phyloP scores from a whole-genome alignment of 2,329 filamentous ascomycete species.

The Penicillium vulpinum region DNA sequence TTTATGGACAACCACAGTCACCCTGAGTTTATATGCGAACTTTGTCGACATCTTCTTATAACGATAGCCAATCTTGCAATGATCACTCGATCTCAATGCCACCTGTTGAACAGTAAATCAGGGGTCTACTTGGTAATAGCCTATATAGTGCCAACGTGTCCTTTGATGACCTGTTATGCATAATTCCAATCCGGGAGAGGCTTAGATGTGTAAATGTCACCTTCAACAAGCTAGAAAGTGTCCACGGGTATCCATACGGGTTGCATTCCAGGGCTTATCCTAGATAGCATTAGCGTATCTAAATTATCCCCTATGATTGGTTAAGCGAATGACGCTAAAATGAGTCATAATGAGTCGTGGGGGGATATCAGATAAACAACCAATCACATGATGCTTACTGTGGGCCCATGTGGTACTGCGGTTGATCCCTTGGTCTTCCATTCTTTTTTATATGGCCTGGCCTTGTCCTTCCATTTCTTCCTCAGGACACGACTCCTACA shows the following conservation, averaged over 20 bases:
- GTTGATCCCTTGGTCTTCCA: constrained; percentile 4
- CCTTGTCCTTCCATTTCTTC: constrained; percentile 12
- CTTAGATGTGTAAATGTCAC: not conserved
- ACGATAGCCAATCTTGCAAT: not conserved
- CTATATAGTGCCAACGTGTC: not conserved
- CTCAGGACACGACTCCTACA: constrained; percentile 25
- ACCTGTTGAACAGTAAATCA: not conserved
- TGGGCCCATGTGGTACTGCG: constrained; percentile 1
- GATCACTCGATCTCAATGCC: not conserved
- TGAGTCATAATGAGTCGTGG: constrained; percentile 30
- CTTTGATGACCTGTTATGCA: not conserved
- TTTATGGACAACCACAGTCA: not conserved
- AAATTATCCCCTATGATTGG: constrained; percentile 7
- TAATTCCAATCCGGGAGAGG: not conserved
- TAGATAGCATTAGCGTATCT: not conserved
- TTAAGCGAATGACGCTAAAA: constrained; percentile 19
- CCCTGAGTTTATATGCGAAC: not conserved
- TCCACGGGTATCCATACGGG: no score
- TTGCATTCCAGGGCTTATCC: not conserved
- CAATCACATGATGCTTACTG: constrained; percentile 10
- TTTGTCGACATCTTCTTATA: not conserved
- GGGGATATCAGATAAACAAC: not conserved
- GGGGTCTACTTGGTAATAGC: not conserved
- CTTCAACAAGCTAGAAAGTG: not conserved
- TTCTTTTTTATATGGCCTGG: constrained; percentile 15